Evolutionary conservation across 148 eudicot species (phyloP), one percentile per base, ranked within the genome.

Genomic region (Rhododendron mucronatum): DNA sequence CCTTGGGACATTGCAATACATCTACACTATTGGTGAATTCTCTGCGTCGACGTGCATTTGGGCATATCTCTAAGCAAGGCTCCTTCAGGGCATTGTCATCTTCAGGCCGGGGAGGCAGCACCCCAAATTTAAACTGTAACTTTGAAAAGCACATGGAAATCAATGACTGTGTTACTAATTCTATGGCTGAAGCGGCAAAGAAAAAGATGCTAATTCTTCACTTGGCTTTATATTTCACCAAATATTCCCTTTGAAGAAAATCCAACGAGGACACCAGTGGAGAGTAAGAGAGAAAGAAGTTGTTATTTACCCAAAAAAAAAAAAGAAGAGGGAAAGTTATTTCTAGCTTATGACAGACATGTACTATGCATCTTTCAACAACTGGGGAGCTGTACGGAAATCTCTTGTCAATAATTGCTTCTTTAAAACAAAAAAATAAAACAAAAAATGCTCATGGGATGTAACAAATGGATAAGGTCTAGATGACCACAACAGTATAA

Each of bases 21-120:
- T 83, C 82, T 5, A 55, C 82, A 51, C 69, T 84, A 47, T 26
- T 61, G 59, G 53, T 81, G 51, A 77, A 65, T 86, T 87, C 86
- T 84, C 87, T 89, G 73, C 90, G 89, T 18, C 87, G 88, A 41
- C 63, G 88, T 67, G 93, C 92, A 79, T 85, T 95, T 57, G 99
- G 99, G 87, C 98, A 95, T 76, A 89, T 88, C 87, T 93, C 93
- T 86, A 96, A 91, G 88, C 99, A 96, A 30, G 98, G 92, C 83
- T 96, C 96, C 59, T 84, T 92, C 20, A 95, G 90, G 86, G 93
- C 85, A 85, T 81, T 85, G 83, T 95, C 99, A 71, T 92, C 89
- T 88, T 94, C 95, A 8, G 86, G 89, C 21, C 33, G 75, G 86
- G 94, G 95, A 83, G 94, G 91, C 16, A 78, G 75, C 59, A 95